Percentiles rank a stretch among this genome's conserved stretches.
These are phyloP conservation scores for Dichotomopilus funicola DNA, from an alignment of 2,329 filamentous ascomycete genomes.

Conservation along the genomic window DNA sequence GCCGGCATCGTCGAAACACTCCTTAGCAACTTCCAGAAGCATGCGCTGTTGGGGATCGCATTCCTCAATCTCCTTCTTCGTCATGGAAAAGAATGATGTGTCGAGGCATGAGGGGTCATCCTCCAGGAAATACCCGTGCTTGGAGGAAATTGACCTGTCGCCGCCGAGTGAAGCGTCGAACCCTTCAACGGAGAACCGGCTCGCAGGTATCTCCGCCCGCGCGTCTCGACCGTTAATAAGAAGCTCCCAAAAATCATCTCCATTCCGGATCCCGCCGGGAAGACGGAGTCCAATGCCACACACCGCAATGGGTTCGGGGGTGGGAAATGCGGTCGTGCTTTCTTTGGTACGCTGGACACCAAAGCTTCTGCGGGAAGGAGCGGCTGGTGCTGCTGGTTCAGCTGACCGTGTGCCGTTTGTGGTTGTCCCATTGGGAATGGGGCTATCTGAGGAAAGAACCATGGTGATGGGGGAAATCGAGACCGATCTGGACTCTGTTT, in stretches of 20 bases:
- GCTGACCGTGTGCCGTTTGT: neutral
- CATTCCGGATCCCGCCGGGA: neutral
- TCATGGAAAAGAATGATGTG: slow-evolving; percentile 14
- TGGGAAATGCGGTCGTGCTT: neutral
- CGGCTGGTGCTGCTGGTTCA: neutral
- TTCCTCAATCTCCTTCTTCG: slow-evolving; percentile 9
- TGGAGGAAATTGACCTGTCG: slow-evolving; percentile 4
- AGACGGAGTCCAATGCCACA: slow-evolving; percentile 4
- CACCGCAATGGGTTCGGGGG: neutral
- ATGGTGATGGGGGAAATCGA: too few relatives aligned
- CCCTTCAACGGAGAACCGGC: neutral
- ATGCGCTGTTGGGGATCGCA: slow-evolving; percentile 20
- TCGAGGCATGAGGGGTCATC: slow-evolving; percentile 13
- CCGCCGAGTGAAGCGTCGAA: neutral
- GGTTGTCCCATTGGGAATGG: neutral
- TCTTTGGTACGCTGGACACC: neutral
- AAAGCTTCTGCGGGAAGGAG: too few relatives aligned
- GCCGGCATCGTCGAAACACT: slow-evolving; percentile 15
- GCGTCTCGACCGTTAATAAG: neutral
- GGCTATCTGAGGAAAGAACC: neutral
- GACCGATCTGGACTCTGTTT: too few relatives aligned
- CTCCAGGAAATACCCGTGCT: slow-evolving; percentile 8
- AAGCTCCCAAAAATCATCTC: neutral
- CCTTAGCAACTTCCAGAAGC: slow-evolving; percentile 20
- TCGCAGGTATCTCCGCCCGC: neutral